phyloP scores from a whole-genome alignment of 768 basidiomycete genomes.

The Naganishia kalamii region DNA sequence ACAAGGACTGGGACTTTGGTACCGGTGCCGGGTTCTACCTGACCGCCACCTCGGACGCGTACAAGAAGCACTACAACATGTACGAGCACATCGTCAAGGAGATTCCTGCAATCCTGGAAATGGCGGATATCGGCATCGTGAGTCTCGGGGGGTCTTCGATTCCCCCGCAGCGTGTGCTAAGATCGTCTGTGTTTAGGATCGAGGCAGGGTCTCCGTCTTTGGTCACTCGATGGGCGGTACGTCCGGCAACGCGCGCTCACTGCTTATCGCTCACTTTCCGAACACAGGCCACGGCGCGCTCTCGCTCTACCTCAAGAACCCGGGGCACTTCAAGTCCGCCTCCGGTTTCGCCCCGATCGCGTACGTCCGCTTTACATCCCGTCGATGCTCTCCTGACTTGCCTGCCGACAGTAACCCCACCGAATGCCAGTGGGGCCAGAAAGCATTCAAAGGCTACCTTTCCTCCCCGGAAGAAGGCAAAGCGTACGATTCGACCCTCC shows the following conservation, averaged over 20 bases:
- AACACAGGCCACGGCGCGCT: slow-evolving; percentile 77
- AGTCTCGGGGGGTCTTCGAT: slow-evolving; percentile 36
- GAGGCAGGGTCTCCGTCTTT: slow-evolving; percentile 68
- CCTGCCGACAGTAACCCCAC: slow-evolving; percentile 61
- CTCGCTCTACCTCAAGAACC: slow-evolving; percentile 73
- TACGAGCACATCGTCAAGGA: slow-evolving; percentile 74
- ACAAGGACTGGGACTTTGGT: slow-evolving; percentile 77
- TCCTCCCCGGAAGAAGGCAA: slow-evolving; percentile 61
- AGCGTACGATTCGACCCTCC: slow-evolving; percentile 75
- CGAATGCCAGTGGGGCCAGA: slow-evolving; percentile 81
- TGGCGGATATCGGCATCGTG: slow-evolving; percentile 72
- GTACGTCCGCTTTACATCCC: slow-evolving; percentile 27
- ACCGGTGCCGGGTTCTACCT: slow-evolving; percentile 95
- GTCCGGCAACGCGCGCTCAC: slow-evolving; percentile 46
- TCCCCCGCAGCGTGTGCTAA: background rate
- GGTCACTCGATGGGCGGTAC: slow-evolving; percentile 79
- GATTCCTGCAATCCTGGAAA: slow-evolving; percentile 68
- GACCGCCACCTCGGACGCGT: slow-evolving; percentile 65
- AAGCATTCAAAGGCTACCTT: slow-evolving; percentile 83
- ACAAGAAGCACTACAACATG: slow-evolving; percentile 67
- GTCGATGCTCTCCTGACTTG: background rate
- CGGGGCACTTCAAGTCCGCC: slow-evolving; percentile 67
- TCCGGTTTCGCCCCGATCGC: slow-evolving; percentile 63
- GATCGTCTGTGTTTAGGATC: background rate
- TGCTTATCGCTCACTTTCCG: too few species aligned